Evolutionary conservation across 768 basidiomycete genomes (phyloP).

Genomic region (Neoboletus brunneissimus): DNA sequence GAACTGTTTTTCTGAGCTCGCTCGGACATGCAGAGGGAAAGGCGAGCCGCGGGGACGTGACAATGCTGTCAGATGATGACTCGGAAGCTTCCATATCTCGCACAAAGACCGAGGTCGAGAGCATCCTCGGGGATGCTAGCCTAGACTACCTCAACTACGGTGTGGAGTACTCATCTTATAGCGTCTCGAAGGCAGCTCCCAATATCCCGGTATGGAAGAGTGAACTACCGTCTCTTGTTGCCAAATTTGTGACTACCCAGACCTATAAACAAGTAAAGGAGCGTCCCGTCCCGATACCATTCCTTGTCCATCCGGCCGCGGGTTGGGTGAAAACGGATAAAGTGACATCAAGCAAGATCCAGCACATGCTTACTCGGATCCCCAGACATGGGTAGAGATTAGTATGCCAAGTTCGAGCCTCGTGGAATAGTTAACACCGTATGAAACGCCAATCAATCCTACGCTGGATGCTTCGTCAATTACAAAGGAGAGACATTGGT

Average conservation of each 20-base stretch:
- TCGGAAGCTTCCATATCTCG: constrained; percentile 27
- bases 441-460: neutral
- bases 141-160: constrained; percentile 23
- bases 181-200: constrained; percentile 34
- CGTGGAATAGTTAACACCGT: neutral
- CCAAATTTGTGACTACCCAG: neutral
- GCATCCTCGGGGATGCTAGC: constrained; percentile 16
- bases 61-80: too few species aligned
- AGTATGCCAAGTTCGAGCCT: neutral
- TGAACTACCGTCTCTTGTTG: neutral
- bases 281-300: neutral
- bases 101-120: constrained; percentile 17
- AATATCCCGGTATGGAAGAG: neutral
- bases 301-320: neutral
- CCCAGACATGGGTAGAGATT: neutral
- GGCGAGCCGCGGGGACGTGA: too few species aligned
- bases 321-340: neutral
- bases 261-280: neutral
- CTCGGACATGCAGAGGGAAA: too few species aligned
- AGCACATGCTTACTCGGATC: neutral
- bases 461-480: neutral
- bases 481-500: neutral
- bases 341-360: neutral
- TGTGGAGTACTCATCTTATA: constrained; percentile 30
- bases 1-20: too few species aligned